A percentile compares a stretch with the other conserved stretches of the same genome.
Conservation (phyloP, 805 yeast species). For the Candida nitratophila region DNA sequence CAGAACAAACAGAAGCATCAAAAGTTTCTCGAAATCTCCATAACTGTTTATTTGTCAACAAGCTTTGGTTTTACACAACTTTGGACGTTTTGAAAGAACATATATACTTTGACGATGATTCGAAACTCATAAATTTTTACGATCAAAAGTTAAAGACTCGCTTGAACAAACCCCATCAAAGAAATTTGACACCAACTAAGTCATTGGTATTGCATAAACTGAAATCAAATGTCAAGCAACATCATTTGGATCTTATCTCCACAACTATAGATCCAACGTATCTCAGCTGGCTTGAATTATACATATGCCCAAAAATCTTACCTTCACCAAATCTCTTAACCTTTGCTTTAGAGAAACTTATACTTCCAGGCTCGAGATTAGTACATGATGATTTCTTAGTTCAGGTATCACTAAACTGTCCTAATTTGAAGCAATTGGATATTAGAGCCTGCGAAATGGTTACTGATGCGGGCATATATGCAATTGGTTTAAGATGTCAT, state of each 20-base stretch:
- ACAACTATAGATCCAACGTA: conserved; percentile 34
- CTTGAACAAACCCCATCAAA: background rate
- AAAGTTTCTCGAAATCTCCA: conserved; percentile 30
- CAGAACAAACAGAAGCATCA: conserved; percentile 3
- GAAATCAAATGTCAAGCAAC: conserved; percentile 37
- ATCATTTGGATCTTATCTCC: conserved; percentile 43
- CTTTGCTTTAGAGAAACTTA: conserved; percentile 35
- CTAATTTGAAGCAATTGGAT: conserved; percentile 59
- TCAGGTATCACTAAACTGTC: conserved; percentile 46
- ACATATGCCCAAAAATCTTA: conserved; percentile 67
- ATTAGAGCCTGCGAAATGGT: conserved; percentile 78
- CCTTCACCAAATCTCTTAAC: conserved; percentile 47
- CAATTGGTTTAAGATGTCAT: conserved; percentile 56
- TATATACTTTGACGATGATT: conserved; percentile 45
- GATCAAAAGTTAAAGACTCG: conserved; percentile 13
- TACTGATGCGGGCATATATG: conserved; percentile 67
- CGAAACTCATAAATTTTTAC: conserved; percentile 25
- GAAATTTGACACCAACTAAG: conserved; percentile 13
- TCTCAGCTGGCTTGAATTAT: conserved; percentile 67
- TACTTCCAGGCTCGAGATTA: conserved; percentile 64
- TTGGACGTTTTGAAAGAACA: conserved; percentile 46
- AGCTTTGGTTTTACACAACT: conserved; percentile 54
- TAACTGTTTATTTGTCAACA: conserved; percentile 65
- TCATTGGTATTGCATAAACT: conserved; percentile 63
- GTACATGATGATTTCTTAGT: conserved; percentile 56